Evolutionary conservation across 768 basidiomycete genomes (phyloP).

Genomic region (Neoboletus brunneissimus): DNA sequence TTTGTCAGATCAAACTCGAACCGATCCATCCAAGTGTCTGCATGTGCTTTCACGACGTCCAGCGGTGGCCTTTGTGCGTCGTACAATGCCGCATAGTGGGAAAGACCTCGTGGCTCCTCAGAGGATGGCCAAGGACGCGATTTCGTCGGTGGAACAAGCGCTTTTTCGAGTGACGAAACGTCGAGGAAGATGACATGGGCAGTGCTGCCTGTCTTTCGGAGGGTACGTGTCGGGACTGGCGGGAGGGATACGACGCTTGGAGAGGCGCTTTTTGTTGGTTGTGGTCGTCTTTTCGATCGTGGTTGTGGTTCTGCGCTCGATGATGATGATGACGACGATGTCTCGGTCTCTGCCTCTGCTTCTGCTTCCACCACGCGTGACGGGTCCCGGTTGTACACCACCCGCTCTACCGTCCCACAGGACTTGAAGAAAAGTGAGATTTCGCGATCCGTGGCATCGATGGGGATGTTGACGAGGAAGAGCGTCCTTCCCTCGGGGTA

Average conservation of each 20-base stretch:
- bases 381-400: slow-evolving; percentile 58
- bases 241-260: slow-evolving; percentile 67
- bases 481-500: slow-evolving; percentile 66
- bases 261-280: slow-evolving; percentile 23
- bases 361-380: slow-evolving; percentile 29
- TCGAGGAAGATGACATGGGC: slow-evolving; percentile 78
- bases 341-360: slow-evolving; percentile 12
- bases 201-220: slow-evolving; percentile 60
- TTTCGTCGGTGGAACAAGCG: slow-evolving; percentile 51
- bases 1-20: slow-evolving; percentile 66
- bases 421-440: slow-evolving; percentile 72
- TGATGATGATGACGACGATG: background rate
- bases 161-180: slow-evolving; percentile 63
- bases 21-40: slow-evolving; percentile 71
- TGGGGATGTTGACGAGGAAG: slow-evolving; percentile 86
- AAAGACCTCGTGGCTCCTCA: slow-evolving; percentile 63
- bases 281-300: slow-evolving; percentile 33
- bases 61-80: slow-evolving; percentile 72
- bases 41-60: slow-evolving; percentile 69
- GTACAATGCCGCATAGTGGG: slow-evolving; percentile 68
- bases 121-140: slow-evolving; percentile 63
- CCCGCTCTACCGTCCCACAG: slow-evolving; percentile 74
- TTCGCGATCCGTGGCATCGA: slow-evolving; percentile 83
- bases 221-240: slow-evolving; percentile 44
- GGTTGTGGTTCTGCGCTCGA: slow-evolving; percentile 17